Percentiles rank a stretch among this genome's conserved stretches.
Conservation (phyloP, 2,329 filamentous ascomycete species). For the Cladosporium sp. region DNA sequence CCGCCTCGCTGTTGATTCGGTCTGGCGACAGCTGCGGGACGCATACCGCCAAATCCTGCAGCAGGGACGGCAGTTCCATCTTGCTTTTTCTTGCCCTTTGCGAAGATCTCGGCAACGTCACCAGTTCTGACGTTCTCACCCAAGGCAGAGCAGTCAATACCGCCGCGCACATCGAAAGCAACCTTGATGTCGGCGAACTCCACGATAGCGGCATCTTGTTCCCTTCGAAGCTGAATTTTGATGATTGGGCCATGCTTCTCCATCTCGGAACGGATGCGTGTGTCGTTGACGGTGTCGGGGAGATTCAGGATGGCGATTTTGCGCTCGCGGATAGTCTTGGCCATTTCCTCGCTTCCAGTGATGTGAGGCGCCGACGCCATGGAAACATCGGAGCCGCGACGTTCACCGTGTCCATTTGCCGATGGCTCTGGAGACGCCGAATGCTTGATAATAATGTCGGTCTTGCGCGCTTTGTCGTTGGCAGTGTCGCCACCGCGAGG, state of each 20-base stretch:
- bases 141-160: constrained; percentile 37
- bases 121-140: constrained; percentile 43
- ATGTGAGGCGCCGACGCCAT: constrained; percentile 21
- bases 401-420: constrained; percentile 14
- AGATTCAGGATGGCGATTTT: constrained; percentile 80
- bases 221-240: constrained; percentile 74
- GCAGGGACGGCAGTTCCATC: constrained; percentile 28
- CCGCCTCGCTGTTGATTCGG: constrained; percentile 44
- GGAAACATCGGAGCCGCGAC: constrained; percentile 27
- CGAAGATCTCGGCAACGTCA: constrained; percentile 49
- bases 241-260: constrained; percentile 67
- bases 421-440: constrained; percentile 24
- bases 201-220: constrained; percentile 79
- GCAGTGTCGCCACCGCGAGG: constrained; percentile 27
- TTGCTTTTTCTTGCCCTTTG: constrained; percentile 39
- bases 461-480: constrained; percentile 26
- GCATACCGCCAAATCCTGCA: constrained; percentile 23
- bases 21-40: constrained; percentile 34
- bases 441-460: constrained; percentile 30
- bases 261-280: constrained; percentile 69
- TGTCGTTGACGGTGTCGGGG: constrained; percentile 88
- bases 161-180: constrained; percentile 65
- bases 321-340: constrained; percentile 47
- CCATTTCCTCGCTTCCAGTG: constrained; percentile 20
- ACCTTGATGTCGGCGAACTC: constrained; percentile 70